phyloP scores from a whole-genome alignment of 805 yeast species.

The Barnettozyma sucrosica region DNA sequence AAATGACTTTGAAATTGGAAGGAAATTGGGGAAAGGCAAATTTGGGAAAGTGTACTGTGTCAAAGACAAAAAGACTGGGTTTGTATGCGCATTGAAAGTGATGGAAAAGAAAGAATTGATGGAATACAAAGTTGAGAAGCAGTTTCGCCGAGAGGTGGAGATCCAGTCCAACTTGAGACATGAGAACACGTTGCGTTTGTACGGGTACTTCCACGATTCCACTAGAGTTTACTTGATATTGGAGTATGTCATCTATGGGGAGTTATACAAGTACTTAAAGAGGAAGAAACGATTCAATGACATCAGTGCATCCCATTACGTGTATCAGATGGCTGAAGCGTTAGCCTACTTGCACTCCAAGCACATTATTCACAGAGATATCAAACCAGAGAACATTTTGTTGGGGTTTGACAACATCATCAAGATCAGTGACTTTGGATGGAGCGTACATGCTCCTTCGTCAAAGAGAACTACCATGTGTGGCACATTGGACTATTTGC shows the following conservation, averaged over 20 bases:
- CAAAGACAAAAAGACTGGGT: slow-evolving; percentile 66
- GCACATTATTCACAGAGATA: slow-evolving; percentile 83
- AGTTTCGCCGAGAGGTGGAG: slow-evolving; percentile 86
- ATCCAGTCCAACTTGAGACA: slow-evolving; percentile 79
- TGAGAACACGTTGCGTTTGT: slow-evolving; percentile 72
- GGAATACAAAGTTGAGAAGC: slow-evolving; percentile 72
- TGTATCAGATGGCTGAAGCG: slow-evolving; percentile 79
- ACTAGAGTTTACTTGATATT: slow-evolving; percentile 75
- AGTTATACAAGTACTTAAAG: slow-evolving; percentile 69
- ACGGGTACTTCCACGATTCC: slow-evolving; percentile 80
- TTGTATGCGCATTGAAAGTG: slow-evolving; percentile 83
- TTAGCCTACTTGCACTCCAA: slow-evolving; percentile 71
- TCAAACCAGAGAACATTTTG: slow-evolving; percentile 89
- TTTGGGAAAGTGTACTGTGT: slow-evolving; percentile 92
- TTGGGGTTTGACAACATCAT: slow-evolving; percentile 69
- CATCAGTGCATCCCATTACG: slow-evolving; percentile 67
- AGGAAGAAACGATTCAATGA: slow-evolving; percentile 67
- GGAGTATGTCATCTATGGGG: slow-evolving; percentile 85
- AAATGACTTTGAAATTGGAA: slow-evolving; percentile 80
- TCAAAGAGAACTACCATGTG: slow-evolving; percentile 75
- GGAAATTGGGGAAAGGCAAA: slow-evolving; percentile 86
- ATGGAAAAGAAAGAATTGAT: slow-evolving; percentile 81
- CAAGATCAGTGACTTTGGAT: slow-evolving; percentile 91
- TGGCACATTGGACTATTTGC: slow-evolving; percentile 90
- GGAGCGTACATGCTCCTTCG: slow-evolving; percentile 72